phyloP scores from a whole-genome alignment of 2,329 filamentous ascomycete species.

The Mycosphaerella sp. region DNA sequence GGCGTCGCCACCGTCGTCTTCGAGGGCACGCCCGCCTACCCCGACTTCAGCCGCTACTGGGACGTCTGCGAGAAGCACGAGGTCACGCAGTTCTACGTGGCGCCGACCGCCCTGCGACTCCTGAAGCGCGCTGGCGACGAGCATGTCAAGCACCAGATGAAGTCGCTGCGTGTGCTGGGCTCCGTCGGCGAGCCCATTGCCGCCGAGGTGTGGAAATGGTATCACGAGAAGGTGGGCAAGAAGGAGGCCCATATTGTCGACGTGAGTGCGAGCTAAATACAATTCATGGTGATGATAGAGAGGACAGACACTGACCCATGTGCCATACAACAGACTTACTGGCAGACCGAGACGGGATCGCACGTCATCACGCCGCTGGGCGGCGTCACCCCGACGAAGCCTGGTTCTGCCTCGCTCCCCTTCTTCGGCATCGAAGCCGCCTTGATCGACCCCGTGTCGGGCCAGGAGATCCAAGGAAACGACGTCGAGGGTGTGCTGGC shows the following conservation, averaged over 20 bases:
- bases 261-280: slow-evolving; percentile 52
- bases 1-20: slow-evolving; percentile 95
- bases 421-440: slow-evolving; percentile 98
- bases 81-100: slow-evolving; percentile 97
- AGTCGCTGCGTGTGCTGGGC: slow-evolving; percentile 79
- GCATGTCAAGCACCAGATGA: slow-evolving; percentile 84
- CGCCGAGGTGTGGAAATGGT: slow-evolving; percentile 99
- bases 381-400: slow-evolving; percentile 92
- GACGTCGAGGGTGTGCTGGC: slow-evolving; percentile 95
- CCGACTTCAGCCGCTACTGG: slow-evolving; percentile 98
- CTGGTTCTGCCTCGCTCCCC: slow-evolving; percentile 87
- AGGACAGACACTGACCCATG: slow-evolving; percentile 17
- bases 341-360: slow-evolving; percentile 98
- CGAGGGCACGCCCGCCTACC: slow-evolving; percentile 94
- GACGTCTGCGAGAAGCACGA: slow-evolving; percentile 93
- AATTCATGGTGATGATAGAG: background rate
- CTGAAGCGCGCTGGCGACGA: slow-evolving; percentile 94
- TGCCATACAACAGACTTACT: slow-evolving; percentile 68
- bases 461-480: slow-evolving; percentile 87
- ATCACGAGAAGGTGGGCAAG: slow-evolving; percentile 90
- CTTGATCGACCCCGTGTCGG: slow-evolving; percentile 93
- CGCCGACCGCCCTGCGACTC: slow-evolving; percentile 84
- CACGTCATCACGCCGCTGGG: slow-evolving; percentile 91
- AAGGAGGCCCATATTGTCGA: slow-evolving; percentile 90
- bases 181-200: slow-evolving; percentile 97